These are phyloP conservation scores for Elaeis oleifera DNA, from an alignment of 202 grass and related monocot species.

Conservation along the genomic window DNA sequence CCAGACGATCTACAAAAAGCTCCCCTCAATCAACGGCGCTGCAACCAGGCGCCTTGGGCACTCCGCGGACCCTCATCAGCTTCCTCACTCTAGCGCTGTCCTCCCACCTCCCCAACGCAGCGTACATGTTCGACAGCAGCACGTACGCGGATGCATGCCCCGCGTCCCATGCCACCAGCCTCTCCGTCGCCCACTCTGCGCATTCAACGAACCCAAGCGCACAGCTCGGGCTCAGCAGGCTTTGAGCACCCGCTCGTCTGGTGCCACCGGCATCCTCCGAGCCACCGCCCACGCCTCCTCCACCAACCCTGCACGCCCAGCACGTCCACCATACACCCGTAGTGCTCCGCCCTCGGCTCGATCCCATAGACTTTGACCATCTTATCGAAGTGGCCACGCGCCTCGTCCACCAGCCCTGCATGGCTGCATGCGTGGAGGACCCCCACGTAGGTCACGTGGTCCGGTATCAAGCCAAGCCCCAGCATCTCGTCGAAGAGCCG, in stretches of 20 bases:
- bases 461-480: neutral
- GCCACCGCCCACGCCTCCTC: slow-evolving; percentile 16
- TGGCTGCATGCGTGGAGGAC: slow-evolving; percentile 25
- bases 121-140: slow-evolving; percentile 16
- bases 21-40: slow-evolving; percentile 1
- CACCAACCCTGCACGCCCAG: slow-evolving; percentile 2
- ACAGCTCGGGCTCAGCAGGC: slow-evolving; percentile 16
- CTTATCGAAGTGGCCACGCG: neutral
- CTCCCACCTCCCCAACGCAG: slow-evolving; percentile 1
- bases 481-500: slow-evolving; percentile 19
- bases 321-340: slow-evolving; percentile 19
- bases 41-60: slow-evolving; percentile 13
- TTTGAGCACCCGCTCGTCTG: slow-evolving; percentile 12
- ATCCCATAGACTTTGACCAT: slow-evolving; percentile 12
- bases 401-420: slow-evolving; percentile 17
- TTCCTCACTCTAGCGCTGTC: slow-evolving; percentile 8
- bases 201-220: neutral
- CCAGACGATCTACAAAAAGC: no score
- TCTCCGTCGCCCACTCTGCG: slow-evolving; percentile 10
- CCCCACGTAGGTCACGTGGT: slow-evolving; percentile 13
- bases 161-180: neutral
- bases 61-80: slow-evolving; percentile 16
- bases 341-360: slow-evolving; percentile 18
- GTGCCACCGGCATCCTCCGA: neutral
- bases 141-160: slow-evolving; percentile 14